These are phyloP conservation scores for Laguncularia racemosa DNA, from an alignment of 345 rosid genomes.

Conservation along the genomic window DNA sequence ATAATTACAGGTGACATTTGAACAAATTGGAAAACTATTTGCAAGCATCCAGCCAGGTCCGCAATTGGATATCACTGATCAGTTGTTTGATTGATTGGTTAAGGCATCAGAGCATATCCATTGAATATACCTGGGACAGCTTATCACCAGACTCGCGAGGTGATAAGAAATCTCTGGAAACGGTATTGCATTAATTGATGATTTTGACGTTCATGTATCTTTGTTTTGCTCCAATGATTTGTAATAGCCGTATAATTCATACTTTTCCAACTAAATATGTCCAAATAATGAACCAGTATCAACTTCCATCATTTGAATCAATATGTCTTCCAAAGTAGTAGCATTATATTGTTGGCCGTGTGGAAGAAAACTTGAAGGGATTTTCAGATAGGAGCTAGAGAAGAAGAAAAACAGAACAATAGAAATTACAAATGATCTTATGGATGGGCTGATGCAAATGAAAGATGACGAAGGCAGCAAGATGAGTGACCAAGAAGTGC, in stretches of 20 bases:
- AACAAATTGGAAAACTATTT: conserved; percentile 28
- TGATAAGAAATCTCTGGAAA: background rate
- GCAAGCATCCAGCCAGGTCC: conserved; percentile 32
- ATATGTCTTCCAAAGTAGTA: background rate
- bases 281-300: background rate
- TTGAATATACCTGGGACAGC: conserved; percentile 33
- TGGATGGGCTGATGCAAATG: conserved; percentile 32
- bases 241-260: no score
- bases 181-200: no score
- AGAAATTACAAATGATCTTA: conserved; percentile 17
- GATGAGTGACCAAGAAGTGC: conserved; percentile 29
- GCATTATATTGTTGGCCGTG: conserved; percentile 11
- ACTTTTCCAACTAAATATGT: background rate
- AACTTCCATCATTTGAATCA: background rate
- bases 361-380: conserved; percentile 14
- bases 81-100: conserved; percentile 12
- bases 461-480: conserved; percentile 26
- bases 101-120: conserved; percentile 28
- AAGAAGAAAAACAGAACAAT: conserved; percentile 16
- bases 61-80: conserved; percentile 7
- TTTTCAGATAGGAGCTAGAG: conserved; percentile 18
- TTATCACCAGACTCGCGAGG: conserved; percentile 22
- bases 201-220: no score
- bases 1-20: conserved; percentile 23
- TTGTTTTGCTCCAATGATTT: background rate